Evolutionary conservation across 129 eudicot species (phyloP).

Genomic region (Pulicaria dysenterica): DNA sequence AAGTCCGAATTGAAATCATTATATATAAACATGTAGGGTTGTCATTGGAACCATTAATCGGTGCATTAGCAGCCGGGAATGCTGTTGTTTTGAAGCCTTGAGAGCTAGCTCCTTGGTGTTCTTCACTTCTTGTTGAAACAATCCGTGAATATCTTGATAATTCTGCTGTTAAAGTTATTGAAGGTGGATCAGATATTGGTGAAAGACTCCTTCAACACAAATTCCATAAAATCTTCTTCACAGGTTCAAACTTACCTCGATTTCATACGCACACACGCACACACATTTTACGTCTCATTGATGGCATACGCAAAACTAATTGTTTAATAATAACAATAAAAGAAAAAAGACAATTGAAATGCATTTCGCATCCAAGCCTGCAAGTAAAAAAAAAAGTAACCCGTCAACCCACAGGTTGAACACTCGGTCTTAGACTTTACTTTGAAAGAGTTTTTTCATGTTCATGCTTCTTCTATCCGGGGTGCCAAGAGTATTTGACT

Average conservation of each 20-base stretch:
- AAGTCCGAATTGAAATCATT: not conserved
- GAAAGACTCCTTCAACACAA: slow-evolving; percentile 61
- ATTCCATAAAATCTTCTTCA: slow-evolving; percentile 91
- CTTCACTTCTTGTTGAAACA: slow-evolving; percentile 53
- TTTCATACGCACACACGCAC: too few species aligned
- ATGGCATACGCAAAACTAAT: too few species aligned
- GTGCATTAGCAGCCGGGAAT: slow-evolving; percentile 89
- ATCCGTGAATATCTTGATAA: slow-evolving; percentile 61
- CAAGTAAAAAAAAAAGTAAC: too few species aligned
- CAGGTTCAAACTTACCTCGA: slow-evolving; percentile 54
- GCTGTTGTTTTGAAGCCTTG: slow-evolving; percentile 82
- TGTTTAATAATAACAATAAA: too few species aligned
- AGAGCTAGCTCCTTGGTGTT: slow-evolving; percentile 68
- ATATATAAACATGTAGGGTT: slow-evolving; percentile 47
- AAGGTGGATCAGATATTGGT: slow-evolving; percentile 61
- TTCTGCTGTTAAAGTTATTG: slow-evolving; percentile 61
- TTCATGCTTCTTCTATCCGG: too few species aligned
- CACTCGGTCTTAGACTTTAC: too few species aligned
- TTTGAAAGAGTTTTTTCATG: too few species aligned
- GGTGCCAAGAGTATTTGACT: too few species aligned
- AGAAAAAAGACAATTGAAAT: too few species aligned
- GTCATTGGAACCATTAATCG: slow-evolving; percentile 75
- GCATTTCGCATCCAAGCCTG: too few species aligned
- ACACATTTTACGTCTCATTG: too few species aligned
- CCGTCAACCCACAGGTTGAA: too few species aligned